Conservation (phyloP, 2,329 filamentous ascomycete species). For the Fusarium phyllophilum region DNA sequence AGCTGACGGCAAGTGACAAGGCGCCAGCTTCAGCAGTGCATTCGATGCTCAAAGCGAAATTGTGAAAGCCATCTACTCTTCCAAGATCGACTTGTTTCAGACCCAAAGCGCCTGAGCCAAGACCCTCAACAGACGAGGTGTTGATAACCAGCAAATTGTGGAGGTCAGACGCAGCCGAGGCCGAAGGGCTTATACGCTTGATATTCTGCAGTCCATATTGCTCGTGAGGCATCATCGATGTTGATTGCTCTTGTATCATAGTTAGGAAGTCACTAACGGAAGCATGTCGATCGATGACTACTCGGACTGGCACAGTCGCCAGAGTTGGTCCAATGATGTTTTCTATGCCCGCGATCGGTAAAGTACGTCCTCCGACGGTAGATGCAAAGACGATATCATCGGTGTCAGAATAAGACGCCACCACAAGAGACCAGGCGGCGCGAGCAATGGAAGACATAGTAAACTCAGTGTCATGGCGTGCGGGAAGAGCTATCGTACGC, state of each 20-base stretch:
- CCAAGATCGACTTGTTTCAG: not conserved
- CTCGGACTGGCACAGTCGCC: not conserved
- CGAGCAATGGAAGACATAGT: not conserved
- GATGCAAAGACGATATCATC: not conserved
- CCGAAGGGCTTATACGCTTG: not conserved
- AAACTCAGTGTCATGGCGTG: not conserved
- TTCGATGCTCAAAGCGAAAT: not conserved
- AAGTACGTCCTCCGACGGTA: not conserved
- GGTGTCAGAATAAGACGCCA: not conserved
- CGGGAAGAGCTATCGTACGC: not conserved
- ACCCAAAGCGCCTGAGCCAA: not conserved
- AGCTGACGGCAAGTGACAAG: not conserved
- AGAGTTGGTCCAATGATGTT: not conserved
- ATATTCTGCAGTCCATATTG: not conserved
- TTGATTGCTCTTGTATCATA: not conserved
- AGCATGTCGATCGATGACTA: not conserved
- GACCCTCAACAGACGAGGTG: not conserved
- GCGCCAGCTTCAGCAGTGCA: not conserved
- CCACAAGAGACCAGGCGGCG: not conserved
- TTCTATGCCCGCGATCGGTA: not conserved
- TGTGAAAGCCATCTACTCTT: not conserved
- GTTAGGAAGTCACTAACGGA: not conserved
- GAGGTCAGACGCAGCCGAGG: not conserved
- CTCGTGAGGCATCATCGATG: not conserved
- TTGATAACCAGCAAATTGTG: not conserved